These are phyloP conservation scores for Wallacemonas sp. DNA, from an alignment of 208 protist species.

Conservation along the genomic window DNA sequence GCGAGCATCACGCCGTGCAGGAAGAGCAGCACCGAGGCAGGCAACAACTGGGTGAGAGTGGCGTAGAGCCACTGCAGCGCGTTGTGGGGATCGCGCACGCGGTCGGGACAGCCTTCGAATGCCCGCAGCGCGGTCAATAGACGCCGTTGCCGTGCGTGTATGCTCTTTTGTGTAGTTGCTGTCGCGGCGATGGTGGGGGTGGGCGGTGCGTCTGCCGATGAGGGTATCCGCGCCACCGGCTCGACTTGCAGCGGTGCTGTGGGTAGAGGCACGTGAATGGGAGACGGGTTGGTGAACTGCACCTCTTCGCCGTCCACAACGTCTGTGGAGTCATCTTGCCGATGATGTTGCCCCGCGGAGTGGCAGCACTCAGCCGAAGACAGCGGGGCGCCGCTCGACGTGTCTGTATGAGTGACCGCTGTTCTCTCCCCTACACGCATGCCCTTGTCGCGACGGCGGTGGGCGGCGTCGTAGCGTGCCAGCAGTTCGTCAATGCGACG, in stretches of 20 bases:
- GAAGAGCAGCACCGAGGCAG: slow-evolving; percentile 20
- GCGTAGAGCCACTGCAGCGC: slow-evolving; percentile 14
- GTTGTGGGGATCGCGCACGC: slow-evolving; percentile 13
- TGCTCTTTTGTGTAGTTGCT: not conserved
- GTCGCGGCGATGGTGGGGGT: not conserved
- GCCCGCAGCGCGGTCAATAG: not conserved
- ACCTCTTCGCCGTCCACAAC: too few species aligned
- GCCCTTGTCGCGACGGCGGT: not conserved
- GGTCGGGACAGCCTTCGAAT: not conserved
- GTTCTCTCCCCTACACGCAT: too few species aligned
- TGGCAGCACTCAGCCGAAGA: too few species aligned
- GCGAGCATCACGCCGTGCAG: slow-evolving; percentile 23
- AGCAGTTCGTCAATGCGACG: not conserved
- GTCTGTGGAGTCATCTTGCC: too few species aligned
- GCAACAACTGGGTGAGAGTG: slow-evolving; percentile 5
- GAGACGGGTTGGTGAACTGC: too few species aligned
- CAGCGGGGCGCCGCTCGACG: too few species aligned
- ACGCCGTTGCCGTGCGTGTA: not conserved
- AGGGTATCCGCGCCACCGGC: not conserved
- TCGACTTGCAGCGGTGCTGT: too few species aligned
- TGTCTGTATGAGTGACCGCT: too few species aligned
- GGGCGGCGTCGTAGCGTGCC: not conserved
- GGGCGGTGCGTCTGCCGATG: not conserved
- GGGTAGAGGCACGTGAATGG: too few species aligned
- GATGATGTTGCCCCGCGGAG: too few species aligned